These are phyloP conservation scores for Hypoxylon sp. DNA, from an alignment of 2,329 filamentous ascomycete species.

Conservation along the genomic window DNA sequence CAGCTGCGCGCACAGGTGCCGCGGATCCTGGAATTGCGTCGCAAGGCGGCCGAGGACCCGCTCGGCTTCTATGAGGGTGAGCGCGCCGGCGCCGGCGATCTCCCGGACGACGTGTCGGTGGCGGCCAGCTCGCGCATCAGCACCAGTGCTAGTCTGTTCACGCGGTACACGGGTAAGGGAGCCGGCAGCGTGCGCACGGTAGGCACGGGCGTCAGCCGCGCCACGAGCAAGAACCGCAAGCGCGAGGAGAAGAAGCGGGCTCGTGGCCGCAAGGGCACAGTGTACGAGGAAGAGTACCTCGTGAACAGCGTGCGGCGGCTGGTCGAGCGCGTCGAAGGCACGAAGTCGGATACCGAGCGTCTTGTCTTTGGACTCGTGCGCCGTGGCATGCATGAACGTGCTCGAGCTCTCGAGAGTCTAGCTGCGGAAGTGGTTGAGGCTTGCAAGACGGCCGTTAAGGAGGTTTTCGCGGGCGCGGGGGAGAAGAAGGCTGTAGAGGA, in stretches of 20 bases:
- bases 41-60: slow-evolving; percentile 86
- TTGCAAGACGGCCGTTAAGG: slow-evolving; percentile 75
- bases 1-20: slow-evolving; percentile 90
- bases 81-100: slow-evolving; percentile 71
- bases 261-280: slow-evolving; percentile 92
- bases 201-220: slow-evolving; percentile 80
- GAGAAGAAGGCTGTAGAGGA: slow-evolving; percentile 43
- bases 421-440: slow-evolving; percentile 81
- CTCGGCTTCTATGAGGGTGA: slow-evolving; percentile 91
- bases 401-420: slow-evolving; percentile 80
- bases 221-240: slow-evolving; percentile 88
- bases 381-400: slow-evolving; percentile 89
- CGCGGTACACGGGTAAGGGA: slow-evolving; percentile 84
- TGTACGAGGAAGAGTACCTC: slow-evolving; percentile 98
- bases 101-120: slow-evolving; percentile 93
- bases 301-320: slow-evolving; percentile 88
- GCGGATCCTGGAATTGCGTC: slow-evolving; percentile 84
- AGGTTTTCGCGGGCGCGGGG: slow-evolving; percentile 73
- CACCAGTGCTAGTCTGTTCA: slow-evolving; percentile 91
- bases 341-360: slow-evolving; percentile 78
- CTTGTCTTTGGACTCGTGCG: slow-evolving; percentile 84
- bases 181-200: slow-evolving; percentile 74
- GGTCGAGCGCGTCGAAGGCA: slow-evolving; percentile 83
- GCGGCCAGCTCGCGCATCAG: slow-evolving; percentile 85
- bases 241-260: slow-evolving; percentile 96